These are phyloP conservation scores for Tilletia walkeri DNA, from an alignment of 1,284 basidiomycete species.

Conservation along the genomic window DNA sequence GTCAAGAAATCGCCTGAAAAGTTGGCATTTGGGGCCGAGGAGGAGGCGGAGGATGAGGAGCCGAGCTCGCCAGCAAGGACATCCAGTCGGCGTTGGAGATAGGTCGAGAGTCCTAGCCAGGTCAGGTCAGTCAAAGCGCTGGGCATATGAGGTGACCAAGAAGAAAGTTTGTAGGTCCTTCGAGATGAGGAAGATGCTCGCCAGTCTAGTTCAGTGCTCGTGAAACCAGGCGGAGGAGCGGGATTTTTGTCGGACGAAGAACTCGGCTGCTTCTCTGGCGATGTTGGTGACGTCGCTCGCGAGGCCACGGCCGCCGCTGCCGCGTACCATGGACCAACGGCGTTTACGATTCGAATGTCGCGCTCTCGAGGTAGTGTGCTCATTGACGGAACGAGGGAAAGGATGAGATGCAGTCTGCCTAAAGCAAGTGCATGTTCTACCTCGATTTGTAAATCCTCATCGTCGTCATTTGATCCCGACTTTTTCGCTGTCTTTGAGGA, in stretches of 20 bases:
- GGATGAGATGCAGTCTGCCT: constrained; percentile 11
- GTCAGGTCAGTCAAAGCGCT: constrained; percentile 1
- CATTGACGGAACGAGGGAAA: constrained; percentile 4
- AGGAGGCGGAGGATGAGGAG: neutral
- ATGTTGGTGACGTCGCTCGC: neutral
- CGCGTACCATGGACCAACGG: constrained; percentile 10
- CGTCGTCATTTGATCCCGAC: neutral
- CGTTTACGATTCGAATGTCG: constrained; percentile 10
- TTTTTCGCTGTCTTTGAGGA: no score
- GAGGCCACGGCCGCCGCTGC: neutral
- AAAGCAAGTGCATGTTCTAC: constrained; percentile 1
- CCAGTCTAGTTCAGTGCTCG: constrained; percentile 13
- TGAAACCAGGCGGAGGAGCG: neutral
- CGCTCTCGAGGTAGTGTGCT: constrained; percentile 1
- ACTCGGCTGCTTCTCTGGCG: neutral
- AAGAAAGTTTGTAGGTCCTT: neutral
- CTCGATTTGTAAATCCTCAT: neutral
- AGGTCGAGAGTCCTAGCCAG: neutral
- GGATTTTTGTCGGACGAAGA: no score
- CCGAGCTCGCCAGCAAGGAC: constrained; percentile 11
- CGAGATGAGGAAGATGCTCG: neutral
- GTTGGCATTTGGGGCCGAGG: neutral
- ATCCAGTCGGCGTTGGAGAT: constrained; percentile 7
- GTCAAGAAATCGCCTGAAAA: neutral
- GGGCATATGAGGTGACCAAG: constrained; percentile 5